Percentiles rank a stretch among this genome's conserved stretches.
Evolutionary conservation across 805 yeast genomes (phyloP).

Genomic region (Lipomyces yamanashiensis): DNA sequence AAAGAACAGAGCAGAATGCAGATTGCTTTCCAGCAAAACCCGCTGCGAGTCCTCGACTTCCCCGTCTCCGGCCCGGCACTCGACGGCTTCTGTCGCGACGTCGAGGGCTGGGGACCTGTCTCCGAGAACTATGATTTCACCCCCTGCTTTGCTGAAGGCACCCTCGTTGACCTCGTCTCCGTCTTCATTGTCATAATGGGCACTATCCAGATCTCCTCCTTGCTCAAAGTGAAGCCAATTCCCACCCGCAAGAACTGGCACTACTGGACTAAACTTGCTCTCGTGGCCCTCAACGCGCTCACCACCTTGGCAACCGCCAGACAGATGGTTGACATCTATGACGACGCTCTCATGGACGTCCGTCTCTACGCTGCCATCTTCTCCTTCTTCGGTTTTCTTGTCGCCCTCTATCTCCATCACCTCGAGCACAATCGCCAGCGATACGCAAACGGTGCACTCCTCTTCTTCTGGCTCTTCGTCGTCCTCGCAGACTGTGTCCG

Average conservation of each 20-base stretch:
- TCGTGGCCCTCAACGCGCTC: constrained; percentile 37
- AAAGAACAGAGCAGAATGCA: neutral
- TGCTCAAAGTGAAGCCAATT: constrained; percentile 38
- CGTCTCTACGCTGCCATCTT: constrained; percentile 48
- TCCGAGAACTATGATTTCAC: constrained; percentile 42
- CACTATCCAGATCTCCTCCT: constrained; percentile 38
- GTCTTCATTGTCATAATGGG: constrained; percentile 42
- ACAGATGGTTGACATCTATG: constrained; percentile 40
- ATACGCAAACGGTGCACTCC: constrained; percentile 68
- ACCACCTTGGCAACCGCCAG: constrained; percentile 31
- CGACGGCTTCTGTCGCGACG: constrained; percentile 36
- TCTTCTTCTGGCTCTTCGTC: constrained; percentile 73
- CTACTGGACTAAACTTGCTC: constrained; percentile 36
- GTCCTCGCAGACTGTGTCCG: constrained; percentile 52
- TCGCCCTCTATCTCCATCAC: constrained; percentile 65
- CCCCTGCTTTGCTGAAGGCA: constrained; percentile 50
- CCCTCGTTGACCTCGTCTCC: constrained; percentile 42
- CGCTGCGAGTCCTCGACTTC: constrained; percentile 25
- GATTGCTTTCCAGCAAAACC: constrained; percentile 12
- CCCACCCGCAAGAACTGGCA: constrained; percentile 38
- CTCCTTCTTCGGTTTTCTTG: constrained; percentile 52
- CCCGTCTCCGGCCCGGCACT: constrained; percentile 19
- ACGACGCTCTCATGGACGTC: constrained; percentile 41
- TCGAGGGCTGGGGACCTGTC: constrained; percentile 48
- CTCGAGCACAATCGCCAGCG: constrained; percentile 70